Percentiles rank a stretch among this genome's conserved stretches.
Evolutionary conservation across 306 rosid species (phyloP).

Genomic region (Crotalaria pallida): DNA sequence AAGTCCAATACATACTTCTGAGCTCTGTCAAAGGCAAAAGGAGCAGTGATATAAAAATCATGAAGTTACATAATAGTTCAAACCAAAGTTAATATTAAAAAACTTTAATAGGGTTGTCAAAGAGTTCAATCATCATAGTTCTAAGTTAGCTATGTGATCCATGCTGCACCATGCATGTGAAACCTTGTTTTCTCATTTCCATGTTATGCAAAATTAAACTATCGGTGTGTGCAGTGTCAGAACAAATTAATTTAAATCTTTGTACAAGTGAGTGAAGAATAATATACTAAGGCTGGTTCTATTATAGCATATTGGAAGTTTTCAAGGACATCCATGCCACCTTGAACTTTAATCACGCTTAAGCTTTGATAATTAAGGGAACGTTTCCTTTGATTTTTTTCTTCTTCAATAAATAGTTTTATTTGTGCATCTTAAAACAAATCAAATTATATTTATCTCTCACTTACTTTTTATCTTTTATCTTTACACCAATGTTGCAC

Average conservation of each 20-base stretch:
- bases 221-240: background rate
- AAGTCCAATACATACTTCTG: slow-evolving; percentile 16
- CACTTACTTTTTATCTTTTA: no score
- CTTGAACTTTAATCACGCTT: background rate
- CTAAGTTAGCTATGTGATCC: background rate
- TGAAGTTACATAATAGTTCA: background rate
- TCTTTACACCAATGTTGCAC: no score
- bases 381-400: no score
- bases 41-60: background rate
- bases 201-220: background rate
- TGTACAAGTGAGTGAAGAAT: background rate
- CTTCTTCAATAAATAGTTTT: no score
- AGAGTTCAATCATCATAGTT: background rate
- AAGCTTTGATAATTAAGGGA: no score
- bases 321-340: background rate
- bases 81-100: background rate
- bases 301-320: background rate
- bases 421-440: no score
- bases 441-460: no score
- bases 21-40: slow-evolving; percentile 35
- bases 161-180: background rate
- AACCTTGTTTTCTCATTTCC: background rate
- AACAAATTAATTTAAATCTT: no score
- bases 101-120: background rate
- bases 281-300: background rate